Base-by-base conservation (phyloP, 768 basidiomycete genomes). In the Pleurotus ostreatus region DNA sequence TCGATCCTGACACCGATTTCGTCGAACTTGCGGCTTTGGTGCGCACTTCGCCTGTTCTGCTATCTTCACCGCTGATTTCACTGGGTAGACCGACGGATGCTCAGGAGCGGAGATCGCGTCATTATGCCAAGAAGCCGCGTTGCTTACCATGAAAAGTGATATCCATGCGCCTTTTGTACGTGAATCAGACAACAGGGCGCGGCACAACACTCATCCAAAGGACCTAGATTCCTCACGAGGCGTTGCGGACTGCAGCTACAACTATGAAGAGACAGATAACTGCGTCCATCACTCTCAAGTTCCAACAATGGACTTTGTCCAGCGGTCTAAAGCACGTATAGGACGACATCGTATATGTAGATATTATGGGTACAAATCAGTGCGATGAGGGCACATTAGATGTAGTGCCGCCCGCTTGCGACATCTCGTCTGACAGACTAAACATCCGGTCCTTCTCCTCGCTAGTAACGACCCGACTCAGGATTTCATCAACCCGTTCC, bases 101-200 rank as follows among this genome's bases (percentile, higher is more conserved):
- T 98, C 95, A 16, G 97, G 97, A 4, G 97, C 97, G 4, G 97
- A 99, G 69, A 85, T 98, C 34, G 79, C 84, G 5, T 86, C 89
- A 7, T 79, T 98, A 44, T 98, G 95, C 67, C 97, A 98, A 71
- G 96, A 99, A 70, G 97, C 97, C 3, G 97, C 96, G 0, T 69
- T 98, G 59, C 67, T 88, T 54, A 91, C 94, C 0, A 98, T 99
- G 97, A 86, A 90, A 61, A 78, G 82, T 53, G 81, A 98, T 68
- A 85, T 98, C 37, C 69, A 90, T 57, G 85, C 92, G 2, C 78
- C 84, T 45, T 79, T 76, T 63, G 96, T 96, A 61, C 65, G 90
- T 72, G 30, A 1, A 46, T 45, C 5, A 40, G 39, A 30, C 30
- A 25, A 40, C 58, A 47, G 1, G 11, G 16, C 18, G 25, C 22